These are phyloP conservation scores for Alternaria burnsii DNA, from an alignment of 2,329 filamentous ascomycete genomes.

Conservation along the genomic window DNA sequence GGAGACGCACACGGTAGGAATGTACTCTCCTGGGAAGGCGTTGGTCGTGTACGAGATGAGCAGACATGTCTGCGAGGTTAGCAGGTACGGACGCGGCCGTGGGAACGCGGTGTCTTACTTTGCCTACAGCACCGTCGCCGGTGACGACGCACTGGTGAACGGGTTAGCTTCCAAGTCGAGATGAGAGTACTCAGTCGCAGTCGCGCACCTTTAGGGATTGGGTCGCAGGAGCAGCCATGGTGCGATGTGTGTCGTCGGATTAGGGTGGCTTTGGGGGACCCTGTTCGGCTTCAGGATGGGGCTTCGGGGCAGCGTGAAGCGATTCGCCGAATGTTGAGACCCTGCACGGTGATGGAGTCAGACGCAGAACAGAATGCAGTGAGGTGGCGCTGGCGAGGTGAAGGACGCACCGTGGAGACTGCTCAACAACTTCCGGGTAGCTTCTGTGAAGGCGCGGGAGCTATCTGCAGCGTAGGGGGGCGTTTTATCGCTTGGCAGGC, in stretches of 20 bases:
- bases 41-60: conserved; percentile 99
- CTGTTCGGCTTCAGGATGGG: conserved; percentile 33
- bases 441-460: conserved; percentile 32
- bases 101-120: conserved; percentile 67
- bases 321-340: conserved; percentile 22
- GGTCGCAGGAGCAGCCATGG: conserved; percentile 82
- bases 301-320: conserved; percentile 27
- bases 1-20: conserved; percentile 85
- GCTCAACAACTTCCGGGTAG: conserved; percentile 26
- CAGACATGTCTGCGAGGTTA: conserved; percentile 81
- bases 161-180: conserved; percentile 25
- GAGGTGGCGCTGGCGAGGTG: conserved; percentile 12
- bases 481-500: conserved; percentile 48
- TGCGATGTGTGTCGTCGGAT: conserved; percentile 32
- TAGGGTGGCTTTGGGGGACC: conserved; percentile 33
- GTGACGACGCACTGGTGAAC: conserved; percentile 87
- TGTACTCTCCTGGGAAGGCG: conserved; percentile 99
- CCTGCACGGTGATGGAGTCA: conserved; percentile 18
- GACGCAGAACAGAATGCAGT: conserved; percentile 10
- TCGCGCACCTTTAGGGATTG: conserved; percentile 84
- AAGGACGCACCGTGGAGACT: conserved; percentile 30
- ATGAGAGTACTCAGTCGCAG: neutral
- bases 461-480: conserved; percentile 46
- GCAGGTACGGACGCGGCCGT: conserved; percentile 22
- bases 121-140: conserved; percentile 98